Conservation (phyloP, 2,329 filamentous ascomycete species). For the Plenodomus tracheiphilus region DNA sequence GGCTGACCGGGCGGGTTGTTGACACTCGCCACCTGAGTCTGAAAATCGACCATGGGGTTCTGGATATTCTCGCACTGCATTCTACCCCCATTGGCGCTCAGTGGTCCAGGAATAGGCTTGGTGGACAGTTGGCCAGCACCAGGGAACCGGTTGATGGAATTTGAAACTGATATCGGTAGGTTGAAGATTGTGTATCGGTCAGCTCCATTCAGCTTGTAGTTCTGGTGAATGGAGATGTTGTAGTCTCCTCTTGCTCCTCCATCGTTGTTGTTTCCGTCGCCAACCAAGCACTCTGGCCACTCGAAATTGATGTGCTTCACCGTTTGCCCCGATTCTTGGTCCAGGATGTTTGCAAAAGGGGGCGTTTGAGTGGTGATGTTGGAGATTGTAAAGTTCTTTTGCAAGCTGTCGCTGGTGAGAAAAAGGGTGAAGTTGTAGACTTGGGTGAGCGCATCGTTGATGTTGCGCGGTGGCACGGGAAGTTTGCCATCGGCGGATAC, state of each 20-base stretch:
- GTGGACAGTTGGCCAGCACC: conserved; percentile 36
- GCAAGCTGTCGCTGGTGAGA: conserved; percentile 65
- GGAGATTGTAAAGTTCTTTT: conserved; percentile 69
- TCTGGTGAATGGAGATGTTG: conserved; percentile 74
- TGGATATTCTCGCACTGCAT: conserved; percentile 34
- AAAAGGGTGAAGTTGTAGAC: conserved; percentile 70
- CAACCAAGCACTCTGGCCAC: conserved; percentile 71
- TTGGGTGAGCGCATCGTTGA: conserved; percentile 57
- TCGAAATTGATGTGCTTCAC: conserved; percentile 75
- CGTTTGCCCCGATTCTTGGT: conserved; percentile 66
- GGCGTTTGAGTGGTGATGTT: conserved; percentile 60
- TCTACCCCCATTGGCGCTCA: conserved; percentile 40
- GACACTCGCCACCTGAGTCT: conserved; percentile 31
- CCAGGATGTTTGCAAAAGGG: conserved; percentile 65
- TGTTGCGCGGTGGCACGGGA: conserved; percentile 58
- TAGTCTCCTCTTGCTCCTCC: conserved; percentile 63
- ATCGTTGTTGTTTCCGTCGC: conserved; percentile 54
- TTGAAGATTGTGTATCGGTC: conserved; percentile 73
- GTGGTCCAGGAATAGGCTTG: conserved; percentile 37
- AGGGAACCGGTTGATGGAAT: conserved; percentile 56
- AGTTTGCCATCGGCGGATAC: conserved; percentile 68
- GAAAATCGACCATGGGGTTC: conserved; percentile 33
- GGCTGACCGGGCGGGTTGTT: conserved; percentile 40
- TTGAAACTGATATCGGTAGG: conserved; percentile 69
- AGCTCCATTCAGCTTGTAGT: conserved; percentile 66